These are phyloP conservation scores for Trichomonascaceae sp. DNA, from an alignment of 1,139 yeast species.

Conservation along the genomic window DNA sequence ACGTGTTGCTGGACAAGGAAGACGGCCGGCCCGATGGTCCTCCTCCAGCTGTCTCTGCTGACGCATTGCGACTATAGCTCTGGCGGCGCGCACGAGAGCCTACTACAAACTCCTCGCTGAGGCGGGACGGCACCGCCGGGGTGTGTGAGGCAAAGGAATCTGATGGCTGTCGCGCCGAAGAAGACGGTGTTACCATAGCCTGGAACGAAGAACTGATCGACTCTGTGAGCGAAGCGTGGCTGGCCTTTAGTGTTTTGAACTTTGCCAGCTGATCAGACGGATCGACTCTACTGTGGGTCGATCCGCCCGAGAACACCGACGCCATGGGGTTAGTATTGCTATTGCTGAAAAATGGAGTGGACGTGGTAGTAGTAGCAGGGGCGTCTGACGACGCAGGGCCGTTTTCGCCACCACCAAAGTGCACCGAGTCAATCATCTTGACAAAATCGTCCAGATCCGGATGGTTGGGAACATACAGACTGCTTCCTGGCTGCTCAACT, in stretches of 20 bases:
- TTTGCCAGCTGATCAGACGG: slow-evolving; percentile 26
- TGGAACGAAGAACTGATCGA: slow-evolving; percentile 19
- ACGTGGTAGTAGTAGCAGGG: background rate
- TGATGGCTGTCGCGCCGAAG: background rate
- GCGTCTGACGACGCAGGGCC: slow-evolving; percentile 5
- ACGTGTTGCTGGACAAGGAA: no score
- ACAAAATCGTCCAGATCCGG: slow-evolving; percentile 66
- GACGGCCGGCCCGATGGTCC: no score
- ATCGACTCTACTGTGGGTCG: no score
- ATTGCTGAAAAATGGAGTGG: no score
- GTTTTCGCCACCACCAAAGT: slow-evolving; percentile 3
- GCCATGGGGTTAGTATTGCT: no score
- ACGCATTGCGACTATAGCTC: background rate
- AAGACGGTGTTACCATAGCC: slow-evolving; percentile 2
- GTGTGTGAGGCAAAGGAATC: slow-evolving; percentile 13
- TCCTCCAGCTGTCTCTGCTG: no score
- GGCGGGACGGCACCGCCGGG: slow-evolving; percentile 24
- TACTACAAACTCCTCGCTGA: slow-evolving; percentile 21
- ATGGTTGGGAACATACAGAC: slow-evolving; percentile 36
- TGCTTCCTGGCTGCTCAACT: slow-evolving; percentile 24
- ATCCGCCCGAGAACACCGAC: no score
- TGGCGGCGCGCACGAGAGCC: background rate
- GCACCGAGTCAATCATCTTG: slow-evolving; percentile 53
- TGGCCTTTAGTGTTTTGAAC: slow-evolving; percentile 35
- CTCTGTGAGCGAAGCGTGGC: slow-evolving; percentile 32